Base-by-base conservation (phyloP, 305 asterid genomes). In the Fraxinus angustifolia region DNA sequence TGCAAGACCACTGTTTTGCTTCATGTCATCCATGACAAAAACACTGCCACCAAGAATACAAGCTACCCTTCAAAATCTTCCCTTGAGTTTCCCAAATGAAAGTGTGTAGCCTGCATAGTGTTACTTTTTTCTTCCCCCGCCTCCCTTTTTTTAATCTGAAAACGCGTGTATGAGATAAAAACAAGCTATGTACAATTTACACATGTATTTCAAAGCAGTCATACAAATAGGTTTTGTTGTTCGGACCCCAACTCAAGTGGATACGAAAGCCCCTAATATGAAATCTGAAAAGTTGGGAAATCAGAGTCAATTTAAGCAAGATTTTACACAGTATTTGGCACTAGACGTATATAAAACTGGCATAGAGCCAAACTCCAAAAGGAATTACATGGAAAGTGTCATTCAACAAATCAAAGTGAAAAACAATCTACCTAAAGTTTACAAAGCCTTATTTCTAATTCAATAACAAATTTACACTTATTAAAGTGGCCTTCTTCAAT, bases 1-100 rank as follows among this genome's bases (percentile, higher is more conserved):
- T 89, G 92, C 86, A 88, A 89, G 77, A 85, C 87, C 83, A 86
- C 86, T 45, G 90, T 84, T 42, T 85, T 89, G 70, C 92, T 89
- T 12, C 90, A 82, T 56, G 85, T 83, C 0, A 68, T 78, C 78
- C 73, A 58, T 58, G 87, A 86, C 0, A 45, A 76, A 82, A 68
- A 31, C 73, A 68, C 28, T 26, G 38, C 40, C 80, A 6, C 79
- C 78, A 11, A 77, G 68, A 81, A 76, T 72, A 8, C 56, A 77
- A 84, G 75, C 42, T 30, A 70, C 75, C 1, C 19, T 14, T 31
- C 21, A 70, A 70, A 70, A 70, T 31, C 75, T 56, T 56, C 28
- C 26, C 11, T 6, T 6, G 67, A 17, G 12, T 58, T 58, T 58
- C 67, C 70, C 70, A 60, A 21, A 60, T 58, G 30, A 14, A n/a